A percentile compares a stretch with the other conserved stretches of the same genome.
These are phyloP conservation scores for Somion occarium DNA, from an alignment of 1,284 basidiomycete genomes.

Conservation along the genomic window DNA sequence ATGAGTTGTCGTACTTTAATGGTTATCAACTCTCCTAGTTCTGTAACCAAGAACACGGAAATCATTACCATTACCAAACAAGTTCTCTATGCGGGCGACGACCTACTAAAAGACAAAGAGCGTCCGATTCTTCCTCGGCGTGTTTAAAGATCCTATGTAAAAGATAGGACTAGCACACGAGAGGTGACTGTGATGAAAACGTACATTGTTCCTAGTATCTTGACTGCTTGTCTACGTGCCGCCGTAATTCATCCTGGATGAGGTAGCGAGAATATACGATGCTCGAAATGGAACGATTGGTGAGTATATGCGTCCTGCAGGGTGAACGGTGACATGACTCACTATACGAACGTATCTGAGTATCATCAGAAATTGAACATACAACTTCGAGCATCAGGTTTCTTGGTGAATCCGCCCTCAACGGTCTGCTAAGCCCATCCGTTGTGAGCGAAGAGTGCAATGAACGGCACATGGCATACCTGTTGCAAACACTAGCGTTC, in stretches of 20 bases:
- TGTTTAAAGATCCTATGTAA: slow-evolving; percentile 67
- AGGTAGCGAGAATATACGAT: slow-evolving; percentile 72
- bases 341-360: slow-evolving; percentile 79
- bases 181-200: slow-evolving; percentile 16
- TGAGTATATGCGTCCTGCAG: background rate
- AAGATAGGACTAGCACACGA: background rate
- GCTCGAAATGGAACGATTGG: slow-evolving; percentile 62
- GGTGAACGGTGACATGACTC: slow-evolving; percentile 19
- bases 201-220: slow-evolving; percentile 73
- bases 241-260: slow-evolving; percentile 74
- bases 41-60: background rate
- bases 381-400: slow-evolving; percentile 55
- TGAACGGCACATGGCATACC: slow-evolving; percentile 67
- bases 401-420: slow-evolving; percentile 79
- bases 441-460: too few species aligned
- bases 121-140: slow-evolving; percentile 46
- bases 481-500: slow-evolving; percentile 13
- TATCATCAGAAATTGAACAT: slow-evolving; percentile 79
- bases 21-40: slow-evolving; percentile 6
- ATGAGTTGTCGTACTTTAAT: slow-evolving; percentile 72
- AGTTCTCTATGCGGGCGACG: slow-evolving; percentile 46
- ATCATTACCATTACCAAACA: slow-evolving; percentile 59
- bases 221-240: slow-evolving; percentile 70
- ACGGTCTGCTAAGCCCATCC: too few species aligned
- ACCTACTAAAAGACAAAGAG: slow-evolving; percentile 62